Evolutionary conservation across 192 early-diverging fungal species (phyloP).

Genomic region (Coemansia sp.): DNA sequence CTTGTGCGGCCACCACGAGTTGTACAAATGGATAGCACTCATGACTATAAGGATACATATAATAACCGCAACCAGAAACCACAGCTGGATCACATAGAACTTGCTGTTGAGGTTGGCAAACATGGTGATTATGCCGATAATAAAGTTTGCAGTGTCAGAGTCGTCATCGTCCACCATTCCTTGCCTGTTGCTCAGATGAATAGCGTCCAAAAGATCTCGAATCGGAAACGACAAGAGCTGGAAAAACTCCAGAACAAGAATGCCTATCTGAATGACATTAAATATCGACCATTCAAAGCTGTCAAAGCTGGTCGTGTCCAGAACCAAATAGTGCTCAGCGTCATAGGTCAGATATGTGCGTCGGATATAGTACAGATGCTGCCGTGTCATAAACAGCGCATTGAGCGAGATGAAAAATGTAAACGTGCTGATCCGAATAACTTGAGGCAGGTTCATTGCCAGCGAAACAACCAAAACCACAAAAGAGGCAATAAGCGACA

Average conservation of each 20-base stretch:
- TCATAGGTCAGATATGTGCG: constrained; percentile 49
- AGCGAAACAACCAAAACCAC: constrained; percentile 33
- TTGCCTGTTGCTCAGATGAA: constrained; percentile 24
- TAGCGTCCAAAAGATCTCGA: constrained; percentile 64
- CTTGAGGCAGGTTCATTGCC: constrained; percentile 28
- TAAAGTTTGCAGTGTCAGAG: constrained; percentile 43
- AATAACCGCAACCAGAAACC: constrained; percentile 49
- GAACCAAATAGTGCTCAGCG: constrained; percentile 47
- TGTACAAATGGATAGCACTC: constrained; percentile 41
- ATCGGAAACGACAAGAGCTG: constrained; percentile 79
- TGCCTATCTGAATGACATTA: constrained; percentile 71
- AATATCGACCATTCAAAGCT: constrained; percentile 55
- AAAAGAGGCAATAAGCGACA: constrained; percentile 29
- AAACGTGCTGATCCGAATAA: constrained; percentile 50
- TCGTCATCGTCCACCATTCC: constrained; percentile 8
- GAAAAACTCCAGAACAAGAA: constrained; percentile 73
- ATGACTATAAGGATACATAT: constrained; percentile 30
- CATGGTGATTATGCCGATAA: constrained; percentile 49
- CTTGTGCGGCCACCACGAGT: constrained; percentile 34
- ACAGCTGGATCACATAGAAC: constrained; percentile 54
- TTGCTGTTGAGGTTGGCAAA: constrained; percentile 54
- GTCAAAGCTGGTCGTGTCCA: constrained; percentile 45
- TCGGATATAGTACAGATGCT: constrained; percentile 56
- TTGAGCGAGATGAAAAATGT: constrained; percentile 43
- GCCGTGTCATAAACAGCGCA: constrained; percentile 54